A percentile compares a stretch with the other conserved stretches of the same genome.
Conservation (phyloP, 306 rosid genomes). For the Inga leiocalycina region DNA sequence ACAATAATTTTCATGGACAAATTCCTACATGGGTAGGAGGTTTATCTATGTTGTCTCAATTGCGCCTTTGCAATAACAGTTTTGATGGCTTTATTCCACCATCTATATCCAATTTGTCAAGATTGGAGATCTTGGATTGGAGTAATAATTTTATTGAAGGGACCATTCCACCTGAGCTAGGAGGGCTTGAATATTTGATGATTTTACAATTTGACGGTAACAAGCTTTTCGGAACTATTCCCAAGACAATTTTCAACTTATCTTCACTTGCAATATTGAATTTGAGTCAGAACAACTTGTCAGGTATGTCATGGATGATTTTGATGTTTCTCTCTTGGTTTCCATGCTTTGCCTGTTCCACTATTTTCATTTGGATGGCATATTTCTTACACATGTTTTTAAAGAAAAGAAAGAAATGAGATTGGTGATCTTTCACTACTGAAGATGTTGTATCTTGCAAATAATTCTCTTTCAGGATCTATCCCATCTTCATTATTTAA, state of each 20-base stretch:
- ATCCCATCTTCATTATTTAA: no score
- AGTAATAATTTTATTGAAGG: neutral
- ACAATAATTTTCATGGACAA: conserved; percentile 27
- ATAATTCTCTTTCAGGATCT: no score
- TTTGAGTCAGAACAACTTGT: neutral
- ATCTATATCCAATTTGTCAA: neutral
- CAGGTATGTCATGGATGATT: neutral
- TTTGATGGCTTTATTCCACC: neutral
- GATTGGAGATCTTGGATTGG: neutral
- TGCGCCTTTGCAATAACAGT: neutral
- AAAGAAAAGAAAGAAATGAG: no score
- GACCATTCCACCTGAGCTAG: neutral
- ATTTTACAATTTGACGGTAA: neutral
- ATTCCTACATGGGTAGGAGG: conserved; percentile 27
- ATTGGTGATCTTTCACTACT: no score
- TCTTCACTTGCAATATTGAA: neutral
- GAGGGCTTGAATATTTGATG: neutral
- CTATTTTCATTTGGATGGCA: no score
- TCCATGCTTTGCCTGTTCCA: no score
- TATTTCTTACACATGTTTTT: no score
- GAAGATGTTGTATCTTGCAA: no score
- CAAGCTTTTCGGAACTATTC: neutral
- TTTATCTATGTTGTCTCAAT: neutral
- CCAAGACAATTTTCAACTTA: neutral
- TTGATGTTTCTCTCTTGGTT: no score